These are phyloP conservation scores for Monosporozyma unispora DNA, from an alignment of 805 yeast genomes.

Conservation along the genomic window DNA sequence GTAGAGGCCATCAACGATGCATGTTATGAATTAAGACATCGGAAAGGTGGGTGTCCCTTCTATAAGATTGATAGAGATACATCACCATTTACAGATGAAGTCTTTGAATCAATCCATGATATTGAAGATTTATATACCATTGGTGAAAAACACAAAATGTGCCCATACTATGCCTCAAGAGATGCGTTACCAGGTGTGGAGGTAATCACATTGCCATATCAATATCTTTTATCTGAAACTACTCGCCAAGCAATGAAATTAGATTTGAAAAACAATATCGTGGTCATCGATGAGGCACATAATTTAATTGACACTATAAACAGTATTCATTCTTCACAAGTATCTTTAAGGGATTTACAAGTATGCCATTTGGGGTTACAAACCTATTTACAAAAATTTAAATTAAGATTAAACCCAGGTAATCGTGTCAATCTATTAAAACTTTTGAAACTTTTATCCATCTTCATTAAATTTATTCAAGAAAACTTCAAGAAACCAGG, in stretches of 20 bases:
- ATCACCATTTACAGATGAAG: conserved; percentile 42
- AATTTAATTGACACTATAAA: conserved; percentile 72
- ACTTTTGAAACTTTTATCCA: conserved; percentile 45
- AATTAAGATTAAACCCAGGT: conserved; percentile 55
- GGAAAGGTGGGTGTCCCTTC: conserved; percentile 25
- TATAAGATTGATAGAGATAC: conserved; percentile 26
- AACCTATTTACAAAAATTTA: conserved; percentile 50
- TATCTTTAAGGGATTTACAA: conserved; percentile 43
- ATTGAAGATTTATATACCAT: conserved; percentile 66
- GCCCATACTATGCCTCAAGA: conserved; percentile 79
- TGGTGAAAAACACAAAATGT: conserved; percentile 49
- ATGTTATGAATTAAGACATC: conserved; percentile 59
- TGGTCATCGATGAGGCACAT: conserved; percentile 89
- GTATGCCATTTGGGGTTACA: conserved; percentile 41
- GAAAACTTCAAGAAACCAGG: conserved; percentile 41
- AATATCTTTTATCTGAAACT: conserved; percentile 51
- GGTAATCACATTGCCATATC: conserved; percentile 79
- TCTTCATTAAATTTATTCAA: conserved; percentile 42
- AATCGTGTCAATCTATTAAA: conserved; percentile 65
- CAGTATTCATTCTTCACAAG: conserved; percentile 52
- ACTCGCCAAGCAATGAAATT: conserved; percentile 54
- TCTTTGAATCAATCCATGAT: conserved; percentile 52
- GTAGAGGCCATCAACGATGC: conserved; percentile 63
- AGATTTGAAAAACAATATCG: conserved; percentile 51
- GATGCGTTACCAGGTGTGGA: conserved; percentile 53